A percentile compares a stretch with the other conserved stretches of the same genome.
phyloP scores from a whole-genome alignment of 2,329 filamentous ascomycete species.

The Penicillium sp. region DNA sequence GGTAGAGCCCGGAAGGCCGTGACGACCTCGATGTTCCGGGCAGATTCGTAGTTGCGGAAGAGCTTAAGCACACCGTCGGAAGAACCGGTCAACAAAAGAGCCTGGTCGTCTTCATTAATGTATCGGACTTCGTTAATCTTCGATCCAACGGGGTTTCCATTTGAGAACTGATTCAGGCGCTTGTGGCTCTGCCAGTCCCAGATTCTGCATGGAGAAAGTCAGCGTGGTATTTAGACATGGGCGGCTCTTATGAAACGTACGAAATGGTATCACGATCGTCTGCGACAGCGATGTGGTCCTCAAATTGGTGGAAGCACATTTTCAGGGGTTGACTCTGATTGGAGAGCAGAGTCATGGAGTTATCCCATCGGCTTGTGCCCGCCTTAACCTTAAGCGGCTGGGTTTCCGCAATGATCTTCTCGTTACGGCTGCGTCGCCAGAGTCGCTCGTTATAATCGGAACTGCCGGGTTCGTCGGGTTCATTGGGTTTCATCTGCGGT shows the following conservation, averaged over 20 bases:
- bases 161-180: conserved; percentile 81
- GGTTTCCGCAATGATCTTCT: conserved; percentile 85
- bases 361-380: conserved; percentile 82
- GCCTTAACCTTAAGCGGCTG: conserved; percentile 91
- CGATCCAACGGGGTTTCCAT: conserved; percentile 86
- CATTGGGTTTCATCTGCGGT: conserved; percentile 94
- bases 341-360: conserved; percentile 76
- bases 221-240: conserved; percentile 2
- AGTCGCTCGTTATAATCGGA: conserved; percentile 93
- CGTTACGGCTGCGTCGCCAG: conserved; percentile 89
- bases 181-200: conserved; percentile 88
- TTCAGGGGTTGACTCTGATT: conserved; percentile 86
- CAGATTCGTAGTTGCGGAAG: conserved; percentile 85
- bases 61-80: conserved; percentile 93
- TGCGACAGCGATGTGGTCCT: conserved; percentile 89
- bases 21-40: conserved; percentile 75
- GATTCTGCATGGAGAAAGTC: conserved; percentile 49
- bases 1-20: conserved; percentile 89
- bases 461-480: conserved; percentile 93
- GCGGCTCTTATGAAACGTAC: conserved; percentile 33
- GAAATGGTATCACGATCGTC: conserved; percentile 88
- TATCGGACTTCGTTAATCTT: conserved; percentile 94
- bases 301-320: conserved; percentile 97
- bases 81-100: conserved; percentile 88
- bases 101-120: conserved; percentile 97